These are phyloP conservation scores for Termitomyces sp. DNA, from an alignment of 768 basidiomycete genomes.

Conservation along the genomic window DNA sequence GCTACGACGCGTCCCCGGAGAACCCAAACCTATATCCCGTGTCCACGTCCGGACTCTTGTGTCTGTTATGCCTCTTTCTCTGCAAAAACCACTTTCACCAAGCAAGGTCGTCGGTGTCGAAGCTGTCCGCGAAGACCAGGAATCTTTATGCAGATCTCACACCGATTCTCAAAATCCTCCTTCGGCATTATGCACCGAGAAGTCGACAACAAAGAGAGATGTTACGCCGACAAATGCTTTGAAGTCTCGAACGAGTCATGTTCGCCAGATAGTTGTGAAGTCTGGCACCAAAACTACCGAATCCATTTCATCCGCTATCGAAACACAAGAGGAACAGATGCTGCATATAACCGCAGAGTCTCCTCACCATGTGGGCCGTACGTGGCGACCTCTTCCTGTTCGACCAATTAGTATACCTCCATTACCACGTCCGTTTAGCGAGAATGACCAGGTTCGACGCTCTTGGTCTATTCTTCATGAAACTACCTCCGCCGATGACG, in stretches of 20 bases:
- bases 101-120: not conserved
- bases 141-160: no score
- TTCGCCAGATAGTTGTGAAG: not conserved
- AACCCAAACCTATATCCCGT: not conserved
- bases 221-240: not conserved
- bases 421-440: slow-evolving; percentile 1
- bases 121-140: not conserved
- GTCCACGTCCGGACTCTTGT: not conserved
- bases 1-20: not conserved
- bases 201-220: not conserved
- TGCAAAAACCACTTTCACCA: not conserved
- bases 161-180: not conserved
- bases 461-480: slow-evolving; percentile 16
- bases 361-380: slow-evolving; percentile 21
- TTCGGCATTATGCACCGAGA: not conserved
- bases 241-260: not conserved
- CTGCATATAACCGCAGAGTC: slow-evolving; percentile 2
- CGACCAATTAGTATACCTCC: not conserved
- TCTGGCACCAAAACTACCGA: not conserved
- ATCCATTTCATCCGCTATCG: not conserved
- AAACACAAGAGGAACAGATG: not conserved
- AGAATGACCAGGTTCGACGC: slow-evolving; percentile 9
- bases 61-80: not conserved
- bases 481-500: slow-evolving; percentile 21
- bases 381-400: slow-evolving; percentile 18